phyloP scores from a whole-genome alignment of 2,329 filamentous ascomycete genomes.

The Zasmidium angulare region DNA sequence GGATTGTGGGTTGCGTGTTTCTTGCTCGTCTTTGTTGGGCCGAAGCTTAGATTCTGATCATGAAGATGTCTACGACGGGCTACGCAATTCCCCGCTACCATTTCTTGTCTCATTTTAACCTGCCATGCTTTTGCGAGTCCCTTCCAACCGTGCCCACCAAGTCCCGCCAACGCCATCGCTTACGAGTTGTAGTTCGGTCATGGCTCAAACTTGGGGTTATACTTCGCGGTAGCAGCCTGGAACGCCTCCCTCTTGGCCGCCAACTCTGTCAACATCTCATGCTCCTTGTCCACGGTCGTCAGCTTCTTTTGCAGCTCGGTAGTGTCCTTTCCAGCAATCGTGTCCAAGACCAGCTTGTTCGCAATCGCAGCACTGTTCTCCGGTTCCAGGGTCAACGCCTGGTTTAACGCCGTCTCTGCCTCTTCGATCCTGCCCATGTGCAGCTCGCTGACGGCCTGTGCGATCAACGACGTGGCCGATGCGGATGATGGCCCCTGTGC shows the following conservation, averaged over 20 bases:
- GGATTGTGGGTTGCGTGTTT: slow-evolving; percentile 76
- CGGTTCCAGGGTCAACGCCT: slow-evolving; percentile 73
- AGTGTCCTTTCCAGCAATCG: slow-evolving; percentile 71
- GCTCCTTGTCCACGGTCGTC: slow-evolving; percentile 61
- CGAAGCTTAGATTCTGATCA: slow-evolving; percentile 77
- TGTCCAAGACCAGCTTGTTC: slow-evolving; percentile 77
- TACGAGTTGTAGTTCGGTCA: background rate
- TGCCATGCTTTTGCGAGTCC: background rate
- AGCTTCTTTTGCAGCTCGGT: slow-evolving; percentile 55
- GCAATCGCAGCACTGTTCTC: slow-evolving; percentile 73
- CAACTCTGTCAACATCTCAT: slow-evolving; percentile 71
- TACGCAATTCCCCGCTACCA: too few species aligned
- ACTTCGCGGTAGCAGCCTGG: slow-evolving; percentile 82
- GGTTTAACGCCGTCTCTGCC: slow-evolving; percentile 80
- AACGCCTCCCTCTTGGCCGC: slow-evolving; percentile 85
- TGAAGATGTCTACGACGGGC: too few species aligned
- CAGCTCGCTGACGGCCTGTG: slow-evolving; percentile 87
- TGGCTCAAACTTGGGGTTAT: slow-evolving; percentile 76
- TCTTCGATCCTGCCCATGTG: slow-evolving; percentile 87
- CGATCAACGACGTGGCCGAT: slow-evolving; percentile 72
- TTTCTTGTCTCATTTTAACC: background rate
- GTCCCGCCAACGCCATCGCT: slow-evolving; percentile 3
- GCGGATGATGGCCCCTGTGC: slow-evolving; percentile 82
- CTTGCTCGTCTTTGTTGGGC: slow-evolving; percentile 78
- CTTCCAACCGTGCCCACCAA: background rate